Evolutionary conservation across 257 asterid genomes (phyloP).

Genomic region (Capsicum baccatum): DNA sequence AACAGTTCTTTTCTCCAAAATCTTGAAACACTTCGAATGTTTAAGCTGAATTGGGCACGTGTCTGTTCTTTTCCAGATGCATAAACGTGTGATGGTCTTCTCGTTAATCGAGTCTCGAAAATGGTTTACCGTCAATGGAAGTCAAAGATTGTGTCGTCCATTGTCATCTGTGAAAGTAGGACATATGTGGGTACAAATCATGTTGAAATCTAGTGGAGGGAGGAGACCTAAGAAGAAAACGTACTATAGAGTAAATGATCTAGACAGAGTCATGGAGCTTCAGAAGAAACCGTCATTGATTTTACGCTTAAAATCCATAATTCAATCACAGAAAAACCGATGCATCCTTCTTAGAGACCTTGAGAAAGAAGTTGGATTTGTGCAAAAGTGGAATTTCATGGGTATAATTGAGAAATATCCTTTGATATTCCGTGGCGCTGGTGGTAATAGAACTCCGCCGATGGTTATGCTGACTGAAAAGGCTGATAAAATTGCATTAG

Average conservation of each 20-base stretch:
- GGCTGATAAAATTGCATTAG: slow-evolving; percentile 67
- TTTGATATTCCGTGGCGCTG: slow-evolving; percentile 61
- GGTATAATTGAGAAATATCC: slow-evolving; percentile 81
- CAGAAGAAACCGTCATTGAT: slow-evolving; percentile 81
- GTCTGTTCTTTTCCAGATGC: slow-evolving; percentile 27
- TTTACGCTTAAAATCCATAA: slow-evolving; percentile 66
- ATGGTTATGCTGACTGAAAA: slow-evolving; percentile 67
- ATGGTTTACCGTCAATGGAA: neutral
- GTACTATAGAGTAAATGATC: slow-evolving; percentile 76
- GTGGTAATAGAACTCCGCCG: slow-evolving; percentile 68
- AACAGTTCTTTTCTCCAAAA: neutral
- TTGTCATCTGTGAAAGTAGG: slow-evolving; percentile 27
- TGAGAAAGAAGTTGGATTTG: slow-evolving; percentile 94
- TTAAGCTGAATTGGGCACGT: neutral
- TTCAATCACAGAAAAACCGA: slow-evolving; percentile 69
- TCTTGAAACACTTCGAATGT: neutral
- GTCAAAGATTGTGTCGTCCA: slow-evolving; percentile 26
- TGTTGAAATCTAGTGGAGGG: slow-evolving; percentile 66
- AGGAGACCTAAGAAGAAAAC: slow-evolving; percentile 77
- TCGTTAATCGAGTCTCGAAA: slow-evolving; percentile 20
- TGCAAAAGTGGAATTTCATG: slow-evolving; percentile 91
- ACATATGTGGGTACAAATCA: slow-evolving; percentile 46
- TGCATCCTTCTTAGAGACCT: slow-evolving; percentile 83
- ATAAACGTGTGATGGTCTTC: neutral
- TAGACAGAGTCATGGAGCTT: slow-evolving; percentile 87